phyloP scores from a whole-genome alignment of 2,329 filamentous ascomycete species.

The Pseudogymnoascus pannorum region DNA sequence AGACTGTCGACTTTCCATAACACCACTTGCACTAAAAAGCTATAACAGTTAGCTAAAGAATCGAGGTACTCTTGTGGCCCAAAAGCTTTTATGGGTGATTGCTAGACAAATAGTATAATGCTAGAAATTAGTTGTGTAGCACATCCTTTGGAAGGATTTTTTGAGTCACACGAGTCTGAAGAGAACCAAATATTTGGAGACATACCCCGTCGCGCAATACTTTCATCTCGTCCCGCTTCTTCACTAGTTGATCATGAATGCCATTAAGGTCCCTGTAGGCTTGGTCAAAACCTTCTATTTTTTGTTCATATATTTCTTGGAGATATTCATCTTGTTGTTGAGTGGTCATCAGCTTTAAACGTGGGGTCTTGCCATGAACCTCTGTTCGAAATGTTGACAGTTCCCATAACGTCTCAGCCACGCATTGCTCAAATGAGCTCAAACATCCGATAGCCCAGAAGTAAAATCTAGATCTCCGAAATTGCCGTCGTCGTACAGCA shows the following conservation, averaged over 20 bases:
- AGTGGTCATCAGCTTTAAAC: background rate
- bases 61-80: background rate
- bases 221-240: background rate
- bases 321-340: too few species aligned
- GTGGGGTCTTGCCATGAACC: background rate
- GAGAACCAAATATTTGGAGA: background rate
- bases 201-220: background rate
- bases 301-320: background rate
- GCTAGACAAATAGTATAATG: background rate
- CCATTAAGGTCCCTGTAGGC: background rate
- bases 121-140: too few species aligned
- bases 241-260: background rate
- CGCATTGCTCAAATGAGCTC: conserved; percentile 17
- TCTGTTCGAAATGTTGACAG: background rate
- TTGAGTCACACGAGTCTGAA: background rate
- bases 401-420: conserved; percentile 16
- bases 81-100: background rate
- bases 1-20: conserved; percentile 26
- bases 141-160: background rate
- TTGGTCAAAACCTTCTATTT: background rate
- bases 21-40: conserved; percentile 26
- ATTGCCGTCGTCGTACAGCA: conserved; percentile 23
- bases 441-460: conserved; percentile 25
- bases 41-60: background rate
- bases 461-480: conserved; percentile 23